phyloP scores from a whole-genome alignment of 306 rosid genomes.

The Inga oerstediana region DNA sequence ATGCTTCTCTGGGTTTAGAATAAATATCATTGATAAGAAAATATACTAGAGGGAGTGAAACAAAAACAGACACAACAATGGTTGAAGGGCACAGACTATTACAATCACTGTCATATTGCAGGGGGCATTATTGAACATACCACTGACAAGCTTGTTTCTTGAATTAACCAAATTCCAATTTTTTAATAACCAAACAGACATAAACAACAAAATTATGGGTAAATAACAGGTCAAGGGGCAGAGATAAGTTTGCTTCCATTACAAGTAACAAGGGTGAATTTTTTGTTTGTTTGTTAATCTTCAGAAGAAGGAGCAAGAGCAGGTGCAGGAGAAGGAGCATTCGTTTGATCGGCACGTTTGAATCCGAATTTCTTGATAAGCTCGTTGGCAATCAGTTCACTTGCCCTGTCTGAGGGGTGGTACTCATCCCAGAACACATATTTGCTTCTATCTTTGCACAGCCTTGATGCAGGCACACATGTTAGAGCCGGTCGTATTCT shows the following conservation, averaged over 20 bases:
- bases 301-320: slow-evolving; percentile 60
- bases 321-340: slow-evolving; percentile 47
- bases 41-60: neutral
- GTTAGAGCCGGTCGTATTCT: slow-evolving; percentile 85
- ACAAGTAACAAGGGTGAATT: slow-evolving; percentile 12
- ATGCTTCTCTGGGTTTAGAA: neutral
- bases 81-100: too few relatives aligned
- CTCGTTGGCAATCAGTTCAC: slow-evolving; percentile 74
- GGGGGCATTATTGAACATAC: neutral
- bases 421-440: slow-evolving; percentile 98
- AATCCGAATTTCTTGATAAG: slow-evolving; percentile 85
- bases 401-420: slow-evolving; percentile 90
- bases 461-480: slow-evolving; percentile 75
- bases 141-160: neutral
- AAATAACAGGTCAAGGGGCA: too few relatives aligned
- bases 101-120: too few relatives aligned
- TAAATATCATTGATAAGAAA: too few relatives aligned
- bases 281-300: neutral
- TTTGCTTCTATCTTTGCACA: slow-evolving; percentile 92
- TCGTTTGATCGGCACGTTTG: slow-evolving; percentile 15
- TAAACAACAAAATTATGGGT: too few relatives aligned
- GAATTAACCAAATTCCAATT: neutral
- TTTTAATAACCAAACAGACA: too few relatives aligned
- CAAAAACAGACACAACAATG: neutral
- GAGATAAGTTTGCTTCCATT: neutral